These are phyloP conservation scores for Bertia moriformis DNA, from an alignment of 2,329 filamentous ascomycete genomes.

Conservation along the genomic window DNA sequence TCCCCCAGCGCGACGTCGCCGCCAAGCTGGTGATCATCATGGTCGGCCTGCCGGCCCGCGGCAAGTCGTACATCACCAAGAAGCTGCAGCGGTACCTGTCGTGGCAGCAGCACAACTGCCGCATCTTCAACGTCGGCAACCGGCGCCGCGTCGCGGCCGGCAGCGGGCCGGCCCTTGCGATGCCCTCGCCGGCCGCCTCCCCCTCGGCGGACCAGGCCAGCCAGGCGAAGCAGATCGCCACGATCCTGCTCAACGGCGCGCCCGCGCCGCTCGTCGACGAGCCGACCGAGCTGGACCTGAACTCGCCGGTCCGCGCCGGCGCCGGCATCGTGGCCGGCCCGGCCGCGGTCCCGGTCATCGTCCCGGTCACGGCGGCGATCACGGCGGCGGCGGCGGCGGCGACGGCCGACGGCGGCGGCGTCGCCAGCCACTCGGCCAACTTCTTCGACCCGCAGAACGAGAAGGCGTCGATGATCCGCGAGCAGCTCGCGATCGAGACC, in stretches of 20 bases:
- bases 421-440: conserved; percentile 59
- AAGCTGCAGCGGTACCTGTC: conserved; percentile 90
- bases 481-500: conserved; percentile 84
- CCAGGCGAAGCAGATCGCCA: conserved; percentile 37
- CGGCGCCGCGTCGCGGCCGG: conserved; percentile 69
- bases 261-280: conserved; percentile 19
- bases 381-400: conserved; percentile 20
- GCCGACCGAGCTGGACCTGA: conserved; percentile 20
- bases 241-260: conserved; percentile 41
- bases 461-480: conserved; percentile 66
- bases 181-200: conserved; percentile 6
- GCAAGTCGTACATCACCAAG: conserved; percentile 98
- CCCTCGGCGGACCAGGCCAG: conserved; percentile 25
- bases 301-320: conserved; percentile 10
- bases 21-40: conserved; percentile 96
- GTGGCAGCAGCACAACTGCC: conserved; percentile 91
- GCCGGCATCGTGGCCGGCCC: conserved; percentile 4
- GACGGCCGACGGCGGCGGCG: conserved; percentile 30
- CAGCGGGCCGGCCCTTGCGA: conserved; percentile 17
- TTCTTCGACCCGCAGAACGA: conserved; percentile 91
- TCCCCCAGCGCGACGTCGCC: conserved; percentile 83
- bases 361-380: conserved; percentile 2
- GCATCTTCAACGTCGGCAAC: conserved; percentile 95
- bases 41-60: conserved; percentile 87
- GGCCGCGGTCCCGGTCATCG: conserved; percentile 14